Evolutionary conservation across 2,329 filamentous ascomycete genomes (phyloP).

Genomic region (Alternaria burnsii): DNA sequence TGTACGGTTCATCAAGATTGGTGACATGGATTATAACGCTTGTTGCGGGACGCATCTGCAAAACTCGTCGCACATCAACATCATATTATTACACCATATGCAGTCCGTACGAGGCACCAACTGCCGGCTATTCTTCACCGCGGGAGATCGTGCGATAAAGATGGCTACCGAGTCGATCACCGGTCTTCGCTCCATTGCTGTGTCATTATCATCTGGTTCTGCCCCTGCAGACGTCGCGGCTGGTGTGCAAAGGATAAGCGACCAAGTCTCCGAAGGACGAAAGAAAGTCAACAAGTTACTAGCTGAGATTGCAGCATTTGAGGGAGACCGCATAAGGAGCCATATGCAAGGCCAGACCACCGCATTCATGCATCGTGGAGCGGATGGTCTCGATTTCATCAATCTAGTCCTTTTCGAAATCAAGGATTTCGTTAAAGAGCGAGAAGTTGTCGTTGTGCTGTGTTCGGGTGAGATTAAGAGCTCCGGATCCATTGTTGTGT

Average conservation of each 20-base stretch:
- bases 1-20: conserved; percentile 45
- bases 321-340: conserved; percentile 35
- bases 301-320: conserved; percentile 38
- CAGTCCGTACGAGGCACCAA: conserved; percentile 43
- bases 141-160: conserved; percentile 42
- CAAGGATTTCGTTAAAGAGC: conserved; percentile 34
- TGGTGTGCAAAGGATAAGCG: conserved; percentile 34
- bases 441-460: conserved; percentile 34
- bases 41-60: conserved; percentile 48
- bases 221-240: conserved; percentile 35
- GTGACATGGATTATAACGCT: conserved; percentile 45
- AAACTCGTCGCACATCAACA: conserved; percentile 41
- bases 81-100: conserved; percentile 44
- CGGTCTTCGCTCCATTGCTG: conserved; percentile 35
- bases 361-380: conserved; percentile 37
- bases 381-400: conserved; percentile 43
- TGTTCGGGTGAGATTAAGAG: conserved; percentile 40
- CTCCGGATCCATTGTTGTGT: conserved; percentile 38
- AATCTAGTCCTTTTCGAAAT: conserved; percentile 40
- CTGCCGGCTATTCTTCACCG: conserved; percentile 42
- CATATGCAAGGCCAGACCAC: conserved; percentile 21
- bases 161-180: conserved; percentile 39
- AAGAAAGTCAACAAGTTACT: conserved; percentile 43
- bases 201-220: conserved; percentile 35
- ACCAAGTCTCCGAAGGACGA: conserved; percentile 32